Conservation (phyloP, 163 green algal species). For the Smithsoniella earleae region DNA sequence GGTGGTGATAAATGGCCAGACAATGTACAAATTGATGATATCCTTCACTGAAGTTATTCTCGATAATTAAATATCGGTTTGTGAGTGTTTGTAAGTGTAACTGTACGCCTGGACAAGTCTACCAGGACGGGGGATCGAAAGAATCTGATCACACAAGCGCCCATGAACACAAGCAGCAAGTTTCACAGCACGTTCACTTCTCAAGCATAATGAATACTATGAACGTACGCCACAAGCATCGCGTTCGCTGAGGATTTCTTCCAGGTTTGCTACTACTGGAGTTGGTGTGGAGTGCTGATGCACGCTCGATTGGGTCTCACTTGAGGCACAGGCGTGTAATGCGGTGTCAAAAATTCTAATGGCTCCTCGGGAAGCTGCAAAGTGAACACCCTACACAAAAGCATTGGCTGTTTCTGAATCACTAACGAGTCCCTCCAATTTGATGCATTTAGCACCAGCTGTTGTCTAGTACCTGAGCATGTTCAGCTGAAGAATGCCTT, state of each 20-base stretch:
- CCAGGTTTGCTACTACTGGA: slow-evolving; percentile 56
- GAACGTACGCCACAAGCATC: slow-evolving; percentile 88
- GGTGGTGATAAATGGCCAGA: too few relatives aligned
- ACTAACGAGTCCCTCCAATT: not conserved
- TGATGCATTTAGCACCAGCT: not conserved
- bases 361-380: too few relatives aligned
- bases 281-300: slow-evolving; percentile 9
- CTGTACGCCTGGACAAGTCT: not conserved
- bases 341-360: too few relatives aligned
- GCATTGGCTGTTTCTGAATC: not conserved
- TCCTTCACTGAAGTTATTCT: not conserved
- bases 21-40: not conserved
- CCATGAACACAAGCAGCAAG: not conserved
- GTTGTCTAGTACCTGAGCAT: not conserved
- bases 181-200: not conserved
- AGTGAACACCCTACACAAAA: not conserved
- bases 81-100: too few relatives aligned
- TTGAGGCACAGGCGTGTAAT: not conserved
- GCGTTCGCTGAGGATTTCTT: slow-evolving; percentile 86
- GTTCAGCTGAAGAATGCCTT: not conserved
- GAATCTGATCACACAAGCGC: not conserved
- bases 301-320: not conserved
- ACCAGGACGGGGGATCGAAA: not conserved
- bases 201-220: too few relatives aligned
- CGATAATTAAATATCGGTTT: not conserved